Evolutionary conservation across 1,284 basidiomycete genomes (phyloP), one percentile per base, ranked within the genome.

Genomic region (Moniliophthora roreri): DNA sequence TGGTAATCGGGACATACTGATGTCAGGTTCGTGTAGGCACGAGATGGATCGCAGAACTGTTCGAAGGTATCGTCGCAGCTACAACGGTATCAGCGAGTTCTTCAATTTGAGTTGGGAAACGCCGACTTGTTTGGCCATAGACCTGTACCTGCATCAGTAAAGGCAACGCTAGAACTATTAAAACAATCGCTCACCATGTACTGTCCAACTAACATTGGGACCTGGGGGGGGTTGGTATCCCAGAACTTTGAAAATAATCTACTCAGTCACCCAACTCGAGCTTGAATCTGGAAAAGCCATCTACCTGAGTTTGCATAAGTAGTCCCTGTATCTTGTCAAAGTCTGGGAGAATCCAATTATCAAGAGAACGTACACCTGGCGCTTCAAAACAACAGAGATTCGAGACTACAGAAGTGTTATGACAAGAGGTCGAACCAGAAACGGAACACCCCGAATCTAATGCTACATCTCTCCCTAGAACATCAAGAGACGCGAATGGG

Each of bases 1-100:
- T n/a, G n/a, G n/a, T n/a, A 49, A n/a, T n/a, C n/a, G n/a, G 16
- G 48, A 65, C 77, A 49, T 57, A 85, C 82, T 18, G 69, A 60
- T 16, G 75, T 51, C 54, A 91, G 86, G 60, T 79, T 71, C 23
- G 75, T 80, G 62, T 90, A 84, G 34, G 68, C 77, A 20, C 88
- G 77, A 15, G 80, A 79, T 0, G 82, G 60, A 65, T 91, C 89
- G 63, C 91, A 93, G 62, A 77, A 77, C 56, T 78, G 64, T 4
- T 68, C 61, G 65, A 80, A 91, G 4, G 82, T 81, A 15, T 78
- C 79, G 67, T 91, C 87, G 62, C 89, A 91, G 62, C 86, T 88
- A 57, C 52, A 57, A 35, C 50, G 13, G 50, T 53, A 23, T n/a
- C 13, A 32, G 34, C 60, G 35, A 37, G 50, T 16, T 52, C 50